Evolutionary conservation across 1,284 basidiomycete species (phyloP), one percentile per base, ranked within the genome.

Genomic region (Prillingera fragicola): DNA sequence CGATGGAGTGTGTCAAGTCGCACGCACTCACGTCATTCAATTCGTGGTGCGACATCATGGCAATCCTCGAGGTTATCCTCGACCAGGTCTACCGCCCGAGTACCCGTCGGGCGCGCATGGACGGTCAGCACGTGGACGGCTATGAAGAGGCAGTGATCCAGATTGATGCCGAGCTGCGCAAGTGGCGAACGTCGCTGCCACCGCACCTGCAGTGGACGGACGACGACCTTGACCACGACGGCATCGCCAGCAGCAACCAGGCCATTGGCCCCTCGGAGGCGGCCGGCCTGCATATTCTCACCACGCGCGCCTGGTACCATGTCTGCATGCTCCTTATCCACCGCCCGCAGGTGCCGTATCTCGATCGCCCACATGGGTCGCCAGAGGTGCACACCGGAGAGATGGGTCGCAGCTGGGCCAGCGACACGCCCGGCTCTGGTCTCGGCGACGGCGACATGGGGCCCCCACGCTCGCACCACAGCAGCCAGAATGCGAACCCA

Each of bases 1-100:
- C 38, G 5, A 52, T 52, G 50, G 46, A 42, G 33, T 45, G 40
- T 2, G 24, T 45, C 22, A 52, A 52, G 25, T 39, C 50, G 13
- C 50, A 52, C 41, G 35, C 43, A 13, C 37, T 52, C 3, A 37
- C 40, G 13, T 22, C 17, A 6, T 52, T 52, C 41, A 48, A 45
- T 34, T 35, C 46, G 17, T 52, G 50, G 50, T 33, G 28, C 41
- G 50, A 52, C 43, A 31, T 52, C 34, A 48, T 48, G 46, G 33
- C 43, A 6, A 42, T 45, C 19, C 40, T 52, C 25, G 50, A 52
- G 31, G 21, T 45, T 26, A 52, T 52, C 23, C 40, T 48, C 29
- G 43, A 43, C 33, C 40, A 52, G 23, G 43, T 52, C 13, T 52
- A 52, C 43, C 46, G 50, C 4, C 46, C 50, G 4, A 38, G 39